phyloP scores from a whole-genome alignment of 2,329 filamentous ascomycete genomes.

The Xylariaceae sp. region DNA sequence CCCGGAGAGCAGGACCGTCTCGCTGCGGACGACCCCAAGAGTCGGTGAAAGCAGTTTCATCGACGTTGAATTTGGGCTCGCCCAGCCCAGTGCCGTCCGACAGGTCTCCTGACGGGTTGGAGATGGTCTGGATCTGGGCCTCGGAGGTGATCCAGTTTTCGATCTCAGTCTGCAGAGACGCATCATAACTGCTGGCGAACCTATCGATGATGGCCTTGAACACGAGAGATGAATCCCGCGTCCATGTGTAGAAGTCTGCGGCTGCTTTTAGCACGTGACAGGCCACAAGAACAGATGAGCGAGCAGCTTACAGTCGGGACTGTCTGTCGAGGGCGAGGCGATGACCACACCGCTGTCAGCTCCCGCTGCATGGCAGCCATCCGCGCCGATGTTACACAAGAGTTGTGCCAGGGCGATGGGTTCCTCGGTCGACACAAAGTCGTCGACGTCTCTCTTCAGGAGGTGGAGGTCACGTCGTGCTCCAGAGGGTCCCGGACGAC shows the following conservation, averaged over 20 bases:
- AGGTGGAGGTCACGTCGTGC: slow-evolving; percentile 27
- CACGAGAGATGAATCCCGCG: slow-evolving; percentile 62
- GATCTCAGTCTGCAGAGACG: slow-evolving; percentile 50
- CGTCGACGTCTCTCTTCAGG: slow-evolving; percentile 41
- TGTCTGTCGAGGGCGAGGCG: slow-evolving; percentile 45
- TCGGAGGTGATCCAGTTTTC: slow-evolving; percentile 62
- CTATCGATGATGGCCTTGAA: slow-evolving; percentile 63
- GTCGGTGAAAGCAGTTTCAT: slow-evolving; percentile 56
- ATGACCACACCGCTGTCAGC: slow-evolving; percentile 45
- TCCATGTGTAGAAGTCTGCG: slow-evolving; percentile 73
- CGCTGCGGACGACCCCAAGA: slow-evolving; percentile 72
- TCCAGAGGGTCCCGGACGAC: slow-evolving; percentile 31
- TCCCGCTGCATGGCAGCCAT: slow-evolving; percentile 41
- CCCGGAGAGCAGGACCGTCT: slow-evolving; percentile 71
- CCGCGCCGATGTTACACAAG: slow-evolving; percentile 52
- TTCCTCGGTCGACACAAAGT: slow-evolving; percentile 45
- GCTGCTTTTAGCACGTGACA: neutral
- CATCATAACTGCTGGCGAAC: slow-evolving; percentile 52
- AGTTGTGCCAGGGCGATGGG: slow-evolving; percentile 44
- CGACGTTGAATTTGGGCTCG: slow-evolving; percentile 66
- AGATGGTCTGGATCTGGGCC: slow-evolving; percentile 56
- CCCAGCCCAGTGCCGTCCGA: slow-evolving; percentile 49
- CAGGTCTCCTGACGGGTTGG: slow-evolving; percentile 59
- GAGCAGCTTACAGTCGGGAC: slow-evolving; percentile 46
- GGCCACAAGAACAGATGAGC: neutral